Evolutionary conservation across 176 grass and related monocot species (phyloP).

Genomic region (Rhynchospora pubera): DNA sequence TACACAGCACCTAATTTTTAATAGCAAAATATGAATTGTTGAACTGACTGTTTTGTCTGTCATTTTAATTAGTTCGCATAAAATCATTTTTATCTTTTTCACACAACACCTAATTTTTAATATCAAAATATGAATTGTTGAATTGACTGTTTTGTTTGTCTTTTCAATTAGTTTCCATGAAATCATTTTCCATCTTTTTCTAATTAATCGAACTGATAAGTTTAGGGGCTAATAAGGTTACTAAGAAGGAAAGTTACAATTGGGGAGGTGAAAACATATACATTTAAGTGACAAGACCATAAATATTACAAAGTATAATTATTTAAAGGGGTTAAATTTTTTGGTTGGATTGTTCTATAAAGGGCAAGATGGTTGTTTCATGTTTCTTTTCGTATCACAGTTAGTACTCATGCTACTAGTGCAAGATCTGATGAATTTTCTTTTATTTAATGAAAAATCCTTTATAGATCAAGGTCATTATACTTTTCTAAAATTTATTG

Average conservation of each 20-base stretch:
- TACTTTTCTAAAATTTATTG: not conserved
- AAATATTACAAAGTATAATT: not conserved
- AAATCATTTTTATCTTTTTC: too few species aligned
- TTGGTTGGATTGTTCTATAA: not conserved
- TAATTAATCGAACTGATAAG: not conserved
- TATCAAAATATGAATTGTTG: not conserved
- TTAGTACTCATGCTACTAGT: not conserved
- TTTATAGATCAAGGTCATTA: not conserved
- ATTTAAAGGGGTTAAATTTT: not conserved
- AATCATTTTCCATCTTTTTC: not conserved
- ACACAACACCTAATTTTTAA: not conserved
- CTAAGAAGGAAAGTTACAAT: not conserved
- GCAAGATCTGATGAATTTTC: not conserved
- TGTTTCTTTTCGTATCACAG: not conserved
- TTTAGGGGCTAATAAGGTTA: not conserved
- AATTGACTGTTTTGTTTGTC: not conserved
- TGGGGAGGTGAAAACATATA: not conserved
- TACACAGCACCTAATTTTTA: not conserved
- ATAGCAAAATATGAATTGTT: not conserved
- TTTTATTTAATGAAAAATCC: not conserved
- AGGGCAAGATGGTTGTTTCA: not conserved
- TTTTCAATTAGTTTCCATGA: constrained; percentile 6
- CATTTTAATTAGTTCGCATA: constrained; percentile 4
- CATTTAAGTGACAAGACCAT: not conserved
- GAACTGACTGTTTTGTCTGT: not conserved